Percentiles rank a stretch among this genome's conserved stretches.
Evolutionary conservation across 805 yeast species (phyloP).

Genomic region (Metschnikowia borealis): DNA sequence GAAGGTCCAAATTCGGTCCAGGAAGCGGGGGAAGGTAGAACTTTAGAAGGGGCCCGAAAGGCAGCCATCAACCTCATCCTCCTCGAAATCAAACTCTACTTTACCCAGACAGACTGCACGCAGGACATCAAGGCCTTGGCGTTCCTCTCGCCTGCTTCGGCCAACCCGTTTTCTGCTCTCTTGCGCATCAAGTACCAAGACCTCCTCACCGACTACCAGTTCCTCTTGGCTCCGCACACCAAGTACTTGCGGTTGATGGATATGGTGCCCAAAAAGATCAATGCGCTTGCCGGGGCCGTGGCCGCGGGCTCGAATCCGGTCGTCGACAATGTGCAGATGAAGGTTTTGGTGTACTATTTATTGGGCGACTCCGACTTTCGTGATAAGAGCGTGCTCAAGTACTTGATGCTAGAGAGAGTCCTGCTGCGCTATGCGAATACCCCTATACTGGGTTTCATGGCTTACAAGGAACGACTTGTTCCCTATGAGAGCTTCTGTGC

Average conservation of each 20-base stretch:
- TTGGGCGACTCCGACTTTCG: conserved; percentile 34
- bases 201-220: conserved; percentile 30
- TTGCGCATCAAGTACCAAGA: conserved; percentile 30
- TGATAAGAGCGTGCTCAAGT: conserved; percentile 22
- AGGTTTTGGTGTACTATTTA: conserved; percentile 29
- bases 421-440: background rate
- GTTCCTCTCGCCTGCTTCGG: conserved; percentile 10
- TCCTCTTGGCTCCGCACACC: conserved; percentile 14
- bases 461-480: conserved; percentile 14
- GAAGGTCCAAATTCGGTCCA: no score
- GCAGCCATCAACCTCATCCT: background rate
- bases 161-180: conserved; percentile 5
- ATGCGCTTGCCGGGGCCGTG: conserved; percentile 5
- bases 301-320: conserved; percentile 2
- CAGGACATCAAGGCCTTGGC: conserved; percentile 7
- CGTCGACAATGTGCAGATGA: conserved; percentile 17
- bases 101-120: background rate
- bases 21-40: no score
- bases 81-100: conserved; percentile 11
- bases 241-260: conserved; percentile 21
- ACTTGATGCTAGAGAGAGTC: conserved; percentile 12
- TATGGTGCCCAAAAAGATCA: conserved; percentile 31
- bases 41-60: background rate
- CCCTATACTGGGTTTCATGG: conserved; percentile 9
- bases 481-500: conserved; percentile 14